Evolutionary conservation across 129 eudicot genomes (phyloP).

Genomic region (Flaveria robusta): DNA sequence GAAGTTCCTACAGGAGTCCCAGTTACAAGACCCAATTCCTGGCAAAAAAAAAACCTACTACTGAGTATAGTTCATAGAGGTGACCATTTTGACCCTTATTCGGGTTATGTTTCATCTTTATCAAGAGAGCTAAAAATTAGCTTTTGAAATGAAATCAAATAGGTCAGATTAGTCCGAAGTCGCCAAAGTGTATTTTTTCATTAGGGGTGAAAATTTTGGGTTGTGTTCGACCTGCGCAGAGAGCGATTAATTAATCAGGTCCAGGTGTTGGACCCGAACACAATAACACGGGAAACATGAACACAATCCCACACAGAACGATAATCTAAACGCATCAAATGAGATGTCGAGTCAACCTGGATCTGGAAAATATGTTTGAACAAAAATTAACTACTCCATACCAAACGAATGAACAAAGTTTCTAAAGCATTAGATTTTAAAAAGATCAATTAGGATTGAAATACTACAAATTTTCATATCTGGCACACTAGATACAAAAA

Average conservation of each 20-base stretch:
- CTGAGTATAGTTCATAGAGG: conserved; percentile 22
- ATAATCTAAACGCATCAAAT: not conserved
- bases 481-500: not conserved
- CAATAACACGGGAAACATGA: not conserved
- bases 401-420: not conserved
- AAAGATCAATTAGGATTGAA: not conserved
- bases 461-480: not conserved
- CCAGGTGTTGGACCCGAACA: not conserved
- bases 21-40: conserved; percentile 78
- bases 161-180: not conserved
- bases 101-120: not conserved
- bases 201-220: not conserved
- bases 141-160: not conserved
- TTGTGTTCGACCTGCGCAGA: not conserved
- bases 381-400: not conserved
- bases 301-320: not conserved
- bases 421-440: not conserved
- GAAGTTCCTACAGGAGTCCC: conserved; percentile 98
- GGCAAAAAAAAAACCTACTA: conserved; percentile 18
- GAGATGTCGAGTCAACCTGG: not conserved
- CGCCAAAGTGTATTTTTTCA: not conserved
- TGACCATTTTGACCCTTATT: conserved; percentile 8
- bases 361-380: not conserved
- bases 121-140: not conserved
- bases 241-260: not conserved